Evolutionary conservation across 2,329 filamentous ascomycete genomes (phyloP).

Genomic region (Sporothrix protearum): DNA sequence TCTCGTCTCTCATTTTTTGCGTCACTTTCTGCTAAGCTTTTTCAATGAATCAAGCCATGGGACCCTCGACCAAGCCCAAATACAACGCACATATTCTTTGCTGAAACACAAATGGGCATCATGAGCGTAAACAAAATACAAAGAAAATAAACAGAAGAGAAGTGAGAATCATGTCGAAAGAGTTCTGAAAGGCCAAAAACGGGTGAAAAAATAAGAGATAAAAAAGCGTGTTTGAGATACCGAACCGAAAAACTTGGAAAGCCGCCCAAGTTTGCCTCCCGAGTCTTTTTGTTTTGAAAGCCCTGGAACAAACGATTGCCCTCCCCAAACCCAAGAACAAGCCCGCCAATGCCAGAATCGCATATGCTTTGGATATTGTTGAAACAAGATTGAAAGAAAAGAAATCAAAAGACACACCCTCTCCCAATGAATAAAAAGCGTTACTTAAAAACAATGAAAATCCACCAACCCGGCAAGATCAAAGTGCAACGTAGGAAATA

Average conservation of each 20-base stretch:
- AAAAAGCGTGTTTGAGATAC: too few relatives aligned
- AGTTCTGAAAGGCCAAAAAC: too few relatives aligned
- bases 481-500: background rate
- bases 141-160: too few relatives aligned
- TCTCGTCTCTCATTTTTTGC: too few relatives aligned
- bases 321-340: background rate
- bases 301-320: background rate
- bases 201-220: too few relatives aligned
- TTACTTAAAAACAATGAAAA: constrained; percentile 4
- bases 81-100: too few relatives aligned
- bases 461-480: background rate
- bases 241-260: background rate
- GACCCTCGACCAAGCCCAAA: too few relatives aligned
- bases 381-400: constrained; percentile 7
- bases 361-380: constrained; percentile 7
- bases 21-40: too few relatives aligned
- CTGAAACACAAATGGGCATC: too few relatives aligned
- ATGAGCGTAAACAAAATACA: too few relatives aligned
- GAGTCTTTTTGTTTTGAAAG: background rate
- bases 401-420: background rate
- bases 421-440: background rate
- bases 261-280: background rate
- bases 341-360: constrained; percentile 14
- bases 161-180: too few relatives aligned
- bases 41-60: too few relatives aligned